Evolutionary conservation across 139 green algal genomes (phyloP), one percentile per base, ranked within the genome.

Genomic region (Micractinium sp.): DNA sequence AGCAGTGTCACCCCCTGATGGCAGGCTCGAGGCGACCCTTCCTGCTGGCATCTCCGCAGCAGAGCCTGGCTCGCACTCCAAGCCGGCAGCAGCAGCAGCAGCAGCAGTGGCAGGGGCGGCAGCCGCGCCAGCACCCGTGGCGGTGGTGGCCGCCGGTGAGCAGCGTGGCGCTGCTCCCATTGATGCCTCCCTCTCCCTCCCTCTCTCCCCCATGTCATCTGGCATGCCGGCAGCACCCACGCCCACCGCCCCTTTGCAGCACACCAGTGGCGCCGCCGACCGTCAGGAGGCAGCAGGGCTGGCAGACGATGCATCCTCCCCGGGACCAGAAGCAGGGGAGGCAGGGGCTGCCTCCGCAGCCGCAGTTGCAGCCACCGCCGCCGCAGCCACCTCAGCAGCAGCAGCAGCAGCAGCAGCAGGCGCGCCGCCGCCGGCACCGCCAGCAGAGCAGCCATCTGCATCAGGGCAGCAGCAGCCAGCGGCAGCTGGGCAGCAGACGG

Each of bases 171-270:
- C 39, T 25, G 5, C 31, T 47, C 53, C 4, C 36, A 78, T 20
- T 61, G 61, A 63, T 0, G 83, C 33, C 27, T 33, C 39, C 16
- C 15, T 53, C 0, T 82, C 69, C 1, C 84, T 71, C 1, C 31
- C 69, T 0, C 3, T 81, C 0, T 88, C 84, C 1, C 84, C 69
- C 41, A 88, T 88, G 84, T 88, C 84, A 4, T 73, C 69, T 38
- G 84, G 41, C 75, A 36, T 56, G 75, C 75, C 75, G 1, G 36
- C 63, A 71, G 63, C 63, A 71, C 63, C 63, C 22, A 27, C 63
- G 47, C 47, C 47, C 47, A 56, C 47, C 47, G 47, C 47, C 5
- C 47, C 47, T 9, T 56, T 9, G 47, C 47, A 56, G 47, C 47
- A 56, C 47, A 56, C 47, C 5, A 9, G 47, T 56, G 47, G 47